Base-by-base conservation (phyloP, 352 stramenopile species). In the Phytophthora cryptogea region DNA sequence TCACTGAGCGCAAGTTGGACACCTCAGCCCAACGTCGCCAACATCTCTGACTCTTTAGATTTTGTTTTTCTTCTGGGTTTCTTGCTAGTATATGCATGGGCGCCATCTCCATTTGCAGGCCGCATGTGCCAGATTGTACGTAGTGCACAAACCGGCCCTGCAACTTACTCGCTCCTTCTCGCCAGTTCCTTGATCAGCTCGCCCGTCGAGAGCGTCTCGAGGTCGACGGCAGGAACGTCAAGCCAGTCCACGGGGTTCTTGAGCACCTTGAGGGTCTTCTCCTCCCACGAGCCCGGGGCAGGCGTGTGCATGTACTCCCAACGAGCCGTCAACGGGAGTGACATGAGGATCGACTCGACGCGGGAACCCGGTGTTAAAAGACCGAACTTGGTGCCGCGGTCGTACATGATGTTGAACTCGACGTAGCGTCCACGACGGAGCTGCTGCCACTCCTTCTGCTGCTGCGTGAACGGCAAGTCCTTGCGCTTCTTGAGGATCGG, bases 381-480 rank as follows among this genome's bases (percentile, higher is more conserved):
- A 5, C 97, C 97, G 67, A 99, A 99, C 46, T 99, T 96, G 31
- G 97, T 99, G 66, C 97, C 97, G 23, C 97, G 85, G 76, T 99
- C 97, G 73, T 99, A 99, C 65, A 99, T 98, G 58, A 99, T 86
- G 83, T 99, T 99, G 80, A 99, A 99, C 82, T 99, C 97, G 7
- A 99, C 95, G 79, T 99, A 99, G 61, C 94, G 88, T 41, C 96
- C 96, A 20, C 95, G 86, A 49, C 97, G 89, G 14, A 99, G 90
- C 66, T 98, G 92, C 82, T 99, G 97, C 97, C 97, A 99, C 49
- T 98, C 74, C 83, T 99, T 99, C 66, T 99, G 81, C 71, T 97
- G 63, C 63, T 98, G 52, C 26, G 93, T 98, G 77, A 97, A 99
- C 39, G 85, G 77, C 83, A 98, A 80, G 78, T 99, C 79, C 70